phyloP scores from a whole-genome alignment of 129 eudicot species.

The Escallonia rubra region DNA sequence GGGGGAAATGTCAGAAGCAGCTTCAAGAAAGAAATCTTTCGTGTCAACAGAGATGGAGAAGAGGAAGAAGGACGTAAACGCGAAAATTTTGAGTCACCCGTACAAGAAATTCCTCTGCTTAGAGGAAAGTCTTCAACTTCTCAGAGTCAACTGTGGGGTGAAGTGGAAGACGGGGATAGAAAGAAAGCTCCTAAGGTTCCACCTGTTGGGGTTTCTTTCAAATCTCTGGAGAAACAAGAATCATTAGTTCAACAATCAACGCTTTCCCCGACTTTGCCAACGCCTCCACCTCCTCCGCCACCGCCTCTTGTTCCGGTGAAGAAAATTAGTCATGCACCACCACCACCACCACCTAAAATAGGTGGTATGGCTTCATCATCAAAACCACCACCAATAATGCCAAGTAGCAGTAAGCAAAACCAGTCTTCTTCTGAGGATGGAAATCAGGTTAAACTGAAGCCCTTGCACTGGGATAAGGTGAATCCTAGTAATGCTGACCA shows the following conservation, averaged over 20 bases:
- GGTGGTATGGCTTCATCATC: constrained; percentile 33
- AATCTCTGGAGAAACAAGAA: constrained; percentile 26
- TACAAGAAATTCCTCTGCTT: constrained; percentile 56
- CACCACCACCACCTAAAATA: constrained; percentile 38
- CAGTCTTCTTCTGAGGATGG: constrained; percentile 22
- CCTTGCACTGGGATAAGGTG: constrained; percentile 96
- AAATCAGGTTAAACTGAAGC: constrained; percentile 67
- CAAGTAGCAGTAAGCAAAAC: constrained; percentile 7
- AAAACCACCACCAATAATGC: constrained; percentile 38
- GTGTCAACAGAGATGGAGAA: constrained; percentile 17
- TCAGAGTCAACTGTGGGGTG: constrained; percentile 39
- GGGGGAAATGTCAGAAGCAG: constrained; percentile 24
- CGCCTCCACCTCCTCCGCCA: constrained; percentile 42
- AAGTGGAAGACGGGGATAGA: constrained; percentile 15
- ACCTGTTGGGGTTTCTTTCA: background rate
- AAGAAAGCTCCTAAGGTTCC: constrained; percentile 5
- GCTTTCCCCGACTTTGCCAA: constrained; percentile 14
- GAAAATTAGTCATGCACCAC: constrained; percentile 40
- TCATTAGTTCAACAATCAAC: constrained; percentile 24
- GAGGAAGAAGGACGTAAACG: constrained; percentile 34
- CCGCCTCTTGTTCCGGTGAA: constrained; percentile 18
- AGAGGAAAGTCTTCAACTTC: constrained; percentile 73
- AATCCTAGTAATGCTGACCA: constrained; percentile 58
- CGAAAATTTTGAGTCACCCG: constrained; percentile 20
- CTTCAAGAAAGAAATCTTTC: constrained; percentile 29